These are phyloP conservation scores for Paratinospora sagittata DNA, from an alignment of 164 flowering plant genomes.

Conservation along the genomic window DNA sequence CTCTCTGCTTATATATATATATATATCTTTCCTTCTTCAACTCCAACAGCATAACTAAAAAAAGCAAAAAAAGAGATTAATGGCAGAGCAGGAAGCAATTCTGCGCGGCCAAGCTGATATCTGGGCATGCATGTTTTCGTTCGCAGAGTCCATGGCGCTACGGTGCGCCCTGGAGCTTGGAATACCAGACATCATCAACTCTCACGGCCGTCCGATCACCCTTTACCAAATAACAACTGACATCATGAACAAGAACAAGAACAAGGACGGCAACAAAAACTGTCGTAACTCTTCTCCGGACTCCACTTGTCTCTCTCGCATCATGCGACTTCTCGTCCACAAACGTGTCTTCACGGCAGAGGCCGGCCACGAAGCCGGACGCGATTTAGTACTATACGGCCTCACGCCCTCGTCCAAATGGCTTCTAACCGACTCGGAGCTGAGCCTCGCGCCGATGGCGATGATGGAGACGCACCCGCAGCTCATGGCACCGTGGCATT, in stretches of 20 bases:
- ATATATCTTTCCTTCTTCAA: too few species aligned
- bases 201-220: too few species aligned
- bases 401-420: slow-evolving; percentile 26
- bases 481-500: too few species aligned
- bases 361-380: slow-evolving; percentile 12
- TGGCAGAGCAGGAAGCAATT: slow-evolving; percentile 2
- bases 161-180: slow-evolving; percentile 46
- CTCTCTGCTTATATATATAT: too few species aligned
- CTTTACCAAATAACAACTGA: background rate
- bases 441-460: too few species aligned
- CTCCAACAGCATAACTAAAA: too few species aligned
- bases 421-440: too few species aligned
- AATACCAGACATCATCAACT: too few species aligned
- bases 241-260: background rate
- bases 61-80: background rate
- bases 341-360: slow-evolving; percentile 25
- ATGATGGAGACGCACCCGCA: too few species aligned
- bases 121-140: slow-evolving; percentile 28
- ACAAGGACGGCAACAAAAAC: background rate
- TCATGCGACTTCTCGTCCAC: too few species aligned
- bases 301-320: too few species aligned
- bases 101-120: slow-evolving; percentile 33
- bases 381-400: slow-evolving; percentile 28
- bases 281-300: too few species aligned
- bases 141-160: slow-evolving; percentile 38